Conservation (phyloP, 345 rosid species). For the Nasturtium officinale region DNA sequence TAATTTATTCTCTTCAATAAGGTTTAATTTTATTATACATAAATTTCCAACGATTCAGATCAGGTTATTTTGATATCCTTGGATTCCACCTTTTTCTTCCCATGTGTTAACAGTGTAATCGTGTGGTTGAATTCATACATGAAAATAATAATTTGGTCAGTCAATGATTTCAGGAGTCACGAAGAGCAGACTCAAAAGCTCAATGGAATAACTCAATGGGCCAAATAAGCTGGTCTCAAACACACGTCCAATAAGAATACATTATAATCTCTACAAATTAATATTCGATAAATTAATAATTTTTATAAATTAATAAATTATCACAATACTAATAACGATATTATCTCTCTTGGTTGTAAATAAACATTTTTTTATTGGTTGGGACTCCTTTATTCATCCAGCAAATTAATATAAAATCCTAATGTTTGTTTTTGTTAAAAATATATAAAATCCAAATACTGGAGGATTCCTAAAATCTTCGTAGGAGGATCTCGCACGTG, state of each 20-base stretch:
- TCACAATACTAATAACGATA: too few relatives aligned
- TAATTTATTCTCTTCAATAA: neutral
- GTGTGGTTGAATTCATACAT: neutral
- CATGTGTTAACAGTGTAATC: neutral
- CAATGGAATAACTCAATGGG: slow-evolving; percentile 5
- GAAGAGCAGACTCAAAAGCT: slow-evolving; percentile 1
- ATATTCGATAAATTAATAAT: too few relatives aligned
- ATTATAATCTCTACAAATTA: too few relatives aligned
- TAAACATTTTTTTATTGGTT: neutral
- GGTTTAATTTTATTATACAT: too few relatives aligned
- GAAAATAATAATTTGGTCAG: neutral
- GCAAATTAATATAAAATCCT: slow-evolving; percentile 11
- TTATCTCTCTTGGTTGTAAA: neutral
- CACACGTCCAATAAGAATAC: too few relatives aligned
- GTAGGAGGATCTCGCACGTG: slow-evolving; percentile 67
- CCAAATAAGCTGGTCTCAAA: neutral
- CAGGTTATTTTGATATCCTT: too few relatives aligned
- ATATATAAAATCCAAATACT: neutral
- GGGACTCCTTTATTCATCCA: neutral
- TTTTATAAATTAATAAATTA: too few relatives aligned
- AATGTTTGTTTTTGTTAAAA: neutral
- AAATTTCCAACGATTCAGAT: too few relatives aligned
- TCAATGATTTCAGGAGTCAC: too few relatives aligned
- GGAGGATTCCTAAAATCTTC: slow-evolving; percentile 38
- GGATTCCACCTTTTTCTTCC: too few relatives aligned